Percentiles rank a stretch among this genome's conserved stretches.
phyloP scores from a whole-genome alignment of 495 filamentous ascomycete species.

The Penicillium turbatum region DNA sequence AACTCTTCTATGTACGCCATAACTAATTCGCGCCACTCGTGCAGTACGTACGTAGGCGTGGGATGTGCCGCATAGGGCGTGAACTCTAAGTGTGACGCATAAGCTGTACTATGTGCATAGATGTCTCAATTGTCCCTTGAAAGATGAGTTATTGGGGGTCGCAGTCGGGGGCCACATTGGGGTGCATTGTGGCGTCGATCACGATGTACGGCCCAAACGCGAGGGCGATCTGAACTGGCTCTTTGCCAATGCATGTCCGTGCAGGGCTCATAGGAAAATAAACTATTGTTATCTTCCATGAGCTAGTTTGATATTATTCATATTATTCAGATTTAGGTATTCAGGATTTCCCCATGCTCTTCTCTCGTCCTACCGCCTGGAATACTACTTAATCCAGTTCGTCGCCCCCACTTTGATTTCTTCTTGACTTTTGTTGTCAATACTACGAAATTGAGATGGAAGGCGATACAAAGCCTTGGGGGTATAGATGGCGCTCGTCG shows the following conservation, averaged over 20 bases:
- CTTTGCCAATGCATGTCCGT: background rate
- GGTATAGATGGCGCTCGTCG: conserved; percentile 22
- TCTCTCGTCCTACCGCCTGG: background rate
- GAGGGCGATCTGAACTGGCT: conserved; percentile 1
- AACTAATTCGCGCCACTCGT: background rate
- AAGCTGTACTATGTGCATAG: background rate
- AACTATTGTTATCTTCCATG: background rate
- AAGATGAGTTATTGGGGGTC: background rate
- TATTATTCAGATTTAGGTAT: too few species aligned
- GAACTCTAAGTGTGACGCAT: conserved; percentile 6
- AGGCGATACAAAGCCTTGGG: conserved; percentile 8
- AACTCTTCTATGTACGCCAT: background rate
- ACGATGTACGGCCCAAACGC: conserved; percentile 1
- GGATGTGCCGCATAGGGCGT: background rate
- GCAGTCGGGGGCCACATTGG: background rate
- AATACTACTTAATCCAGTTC: background rate
- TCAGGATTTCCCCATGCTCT: too few species aligned
- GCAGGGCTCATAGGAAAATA: background rate
- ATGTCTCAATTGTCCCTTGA: too few species aligned
- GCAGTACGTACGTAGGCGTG: background rate
- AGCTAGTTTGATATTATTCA: background rate
- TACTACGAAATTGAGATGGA: background rate
- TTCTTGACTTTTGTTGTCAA: background rate
- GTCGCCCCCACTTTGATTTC: background rate
- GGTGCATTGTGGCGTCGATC: conserved; percentile 4